phyloP scores from a whole-genome alignment of 2,329 filamentous ascomycete species.

The Metarhizium sp. region DNA sequence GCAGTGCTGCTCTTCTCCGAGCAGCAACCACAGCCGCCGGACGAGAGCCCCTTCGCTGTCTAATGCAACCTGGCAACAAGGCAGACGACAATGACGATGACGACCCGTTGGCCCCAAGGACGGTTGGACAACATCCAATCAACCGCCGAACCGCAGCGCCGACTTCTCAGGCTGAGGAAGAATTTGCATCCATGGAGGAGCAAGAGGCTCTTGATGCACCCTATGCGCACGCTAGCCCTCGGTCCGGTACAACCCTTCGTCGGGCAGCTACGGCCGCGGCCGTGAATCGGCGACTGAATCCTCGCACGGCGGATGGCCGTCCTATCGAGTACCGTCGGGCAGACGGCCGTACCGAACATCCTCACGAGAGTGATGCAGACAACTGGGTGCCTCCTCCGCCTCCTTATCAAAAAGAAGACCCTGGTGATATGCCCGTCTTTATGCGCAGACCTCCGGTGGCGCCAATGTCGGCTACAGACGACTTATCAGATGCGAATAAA shows the following conservation, averaged over 20 bases:
- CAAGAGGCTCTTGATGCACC: constrained; percentile 59
- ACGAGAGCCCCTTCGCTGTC: constrained; percentile 17
- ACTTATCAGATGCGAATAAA: constrained; percentile 6
- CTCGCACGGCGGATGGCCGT: constrained; percentile 42
- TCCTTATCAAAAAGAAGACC: constrained; percentile 62
- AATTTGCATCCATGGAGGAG: constrained; percentile 41
- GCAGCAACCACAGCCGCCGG: constrained; percentile 34
- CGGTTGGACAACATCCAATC: constrained; percentile 25
- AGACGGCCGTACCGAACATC: constrained; percentile 61
- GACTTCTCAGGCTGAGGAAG: constrained; percentile 24
- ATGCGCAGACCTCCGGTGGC: constrained; percentile 39
- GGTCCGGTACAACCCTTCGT: constrained; percentile 59
- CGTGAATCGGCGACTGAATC: constrained; percentile 58
- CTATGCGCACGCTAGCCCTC: constrained; percentile 63
- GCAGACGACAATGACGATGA: constrained; percentile 30
- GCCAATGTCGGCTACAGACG: constrained; percentile 19
- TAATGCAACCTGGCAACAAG: constrained; percentile 12
- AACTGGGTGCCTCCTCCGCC: constrained; percentile 84
- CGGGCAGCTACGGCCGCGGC: constrained; percentile 71
- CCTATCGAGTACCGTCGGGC: constrained; percentile 56
- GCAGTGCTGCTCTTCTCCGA: constrained; percentile 37
- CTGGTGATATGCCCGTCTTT: constrained; percentile 46
- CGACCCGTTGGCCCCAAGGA: constrained; percentile 44
- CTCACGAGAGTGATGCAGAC: constrained; percentile 79
- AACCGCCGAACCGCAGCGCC: constrained; percentile 11